A percentile compares a stretch with the other conserved stretches of the same genome.
Evolutionary conservation across 2,329 filamentous ascomycete species (phyloP).

Genomic region (Aspergillus hiratsukae): DNA sequence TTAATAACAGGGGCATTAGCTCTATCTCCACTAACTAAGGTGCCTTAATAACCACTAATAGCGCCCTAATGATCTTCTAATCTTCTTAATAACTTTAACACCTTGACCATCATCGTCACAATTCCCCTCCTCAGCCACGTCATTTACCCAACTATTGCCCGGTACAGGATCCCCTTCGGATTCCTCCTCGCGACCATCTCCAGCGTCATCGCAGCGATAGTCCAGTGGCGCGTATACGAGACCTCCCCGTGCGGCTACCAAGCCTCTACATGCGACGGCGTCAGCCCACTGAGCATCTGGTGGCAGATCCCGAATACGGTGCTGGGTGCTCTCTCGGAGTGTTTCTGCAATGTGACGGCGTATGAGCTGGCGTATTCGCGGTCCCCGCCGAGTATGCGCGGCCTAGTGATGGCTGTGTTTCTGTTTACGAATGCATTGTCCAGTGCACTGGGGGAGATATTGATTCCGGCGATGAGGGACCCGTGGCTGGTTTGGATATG

Average conservation of each 20-base stretch:
- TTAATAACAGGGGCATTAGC: slow-evolving; percentile 48
- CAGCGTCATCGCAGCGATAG: slow-evolving; percentile 34
- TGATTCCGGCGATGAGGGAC: slow-evolving; percentile 44
- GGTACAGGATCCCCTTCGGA: slow-evolving; percentile 44
- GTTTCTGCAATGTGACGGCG: slow-evolving; percentile 42
- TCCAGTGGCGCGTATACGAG: slow-evolving; percentile 46
- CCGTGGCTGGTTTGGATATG: slow-evolving; percentile 48
- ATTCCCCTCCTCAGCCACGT: slow-evolving; percentile 47
- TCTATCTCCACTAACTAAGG: slow-evolving; percentile 46
- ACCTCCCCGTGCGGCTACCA: slow-evolving; percentile 42
- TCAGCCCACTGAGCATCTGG: slow-evolving; percentile 41
- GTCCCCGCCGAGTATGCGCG: slow-evolving; percentile 41
- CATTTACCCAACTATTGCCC: slow-evolving; percentile 45
- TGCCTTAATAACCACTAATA: slow-evolving; percentile 47
- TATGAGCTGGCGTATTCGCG: slow-evolving; percentile 45
- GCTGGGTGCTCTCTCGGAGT: slow-evolving; percentile 37
- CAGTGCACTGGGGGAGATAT: slow-evolving; percentile 38
- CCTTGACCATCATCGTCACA: slow-evolving; percentile 45
- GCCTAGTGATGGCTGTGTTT: slow-evolving; percentile 40
- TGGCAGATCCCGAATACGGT: slow-evolving; percentile 38
- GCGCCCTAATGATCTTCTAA: slow-evolving; percentile 52
- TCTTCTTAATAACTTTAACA: slow-evolving; percentile 49
- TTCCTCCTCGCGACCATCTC: slow-evolving; percentile 48
- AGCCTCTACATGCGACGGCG: slow-evolving; percentile 36
- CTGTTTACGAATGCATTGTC: slow-evolving; percentile 39